Conservation (phyloP, 345 rosid species). For the Diplotaxis tenuifolia region DNA sequence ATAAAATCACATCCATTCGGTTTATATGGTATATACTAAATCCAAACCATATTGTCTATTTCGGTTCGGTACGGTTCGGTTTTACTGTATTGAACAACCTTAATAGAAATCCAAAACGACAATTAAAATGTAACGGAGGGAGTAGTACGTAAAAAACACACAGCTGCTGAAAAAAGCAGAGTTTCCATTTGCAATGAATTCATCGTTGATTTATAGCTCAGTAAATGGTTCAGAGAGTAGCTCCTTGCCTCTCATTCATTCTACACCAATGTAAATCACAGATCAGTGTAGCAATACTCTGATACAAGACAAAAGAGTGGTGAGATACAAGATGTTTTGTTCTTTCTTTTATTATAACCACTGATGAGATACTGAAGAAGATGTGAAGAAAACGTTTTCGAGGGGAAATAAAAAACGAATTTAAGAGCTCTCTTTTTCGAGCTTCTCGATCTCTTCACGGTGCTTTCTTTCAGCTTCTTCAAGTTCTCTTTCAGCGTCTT, state of each 20-base stretch:
- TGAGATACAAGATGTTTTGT: not conserved
- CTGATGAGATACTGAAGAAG: constrained; percentile 6
- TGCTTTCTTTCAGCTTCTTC: constrained; percentile 33
- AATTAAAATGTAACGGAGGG: too few relatives aligned
- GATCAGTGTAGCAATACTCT: constrained; percentile 11
- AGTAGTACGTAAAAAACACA: constrained; percentile 15
- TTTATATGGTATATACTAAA: too few relatives aligned
- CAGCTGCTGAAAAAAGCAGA: constrained; percentile 19
- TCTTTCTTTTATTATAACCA: constrained; percentile 12
- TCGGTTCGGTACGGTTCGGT: too few relatives aligned
- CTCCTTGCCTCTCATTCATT: not conserved
- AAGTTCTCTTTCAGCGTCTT: not conserved
- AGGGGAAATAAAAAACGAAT: not conserved
- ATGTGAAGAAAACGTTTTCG: constrained; percentile 4
- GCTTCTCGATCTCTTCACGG: not conserved
- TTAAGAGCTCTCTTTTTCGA: constrained; percentile 6
- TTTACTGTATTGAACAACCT: too few relatives aligned
- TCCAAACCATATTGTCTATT: too few relatives aligned
- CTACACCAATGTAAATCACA: not conserved
- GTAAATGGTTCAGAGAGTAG: not conserved
- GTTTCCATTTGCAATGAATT: constrained; percentile 23
- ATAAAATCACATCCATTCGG: too few relatives aligned
- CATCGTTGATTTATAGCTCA: not conserved
- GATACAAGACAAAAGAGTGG: constrained; percentile 1
- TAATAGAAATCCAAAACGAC: too few relatives aligned